phyloP scores from a whole-genome alignment of 179 eudicot genomes.

The Gypsophila paniculata region DNA sequence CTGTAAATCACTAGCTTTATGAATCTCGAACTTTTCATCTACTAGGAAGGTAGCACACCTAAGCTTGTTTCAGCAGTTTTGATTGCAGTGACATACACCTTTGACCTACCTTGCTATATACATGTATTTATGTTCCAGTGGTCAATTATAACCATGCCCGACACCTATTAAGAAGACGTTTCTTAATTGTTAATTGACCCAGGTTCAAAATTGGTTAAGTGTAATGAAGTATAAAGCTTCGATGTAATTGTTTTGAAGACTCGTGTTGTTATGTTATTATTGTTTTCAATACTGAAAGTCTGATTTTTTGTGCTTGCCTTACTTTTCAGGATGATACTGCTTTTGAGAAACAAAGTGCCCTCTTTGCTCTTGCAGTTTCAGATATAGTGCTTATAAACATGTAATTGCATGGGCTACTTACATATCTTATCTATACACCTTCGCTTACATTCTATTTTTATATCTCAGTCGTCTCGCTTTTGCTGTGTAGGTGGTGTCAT shows the following conservation, averaged over 20 bases:
- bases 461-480: neutral
- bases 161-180: neutral
- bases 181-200: neutral
- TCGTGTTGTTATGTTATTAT: neutral
- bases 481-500: conserved; percentile 90
- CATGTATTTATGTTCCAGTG: neutral
- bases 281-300: neutral
- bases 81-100: neutral
- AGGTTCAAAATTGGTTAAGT: neutral
- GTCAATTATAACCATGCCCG: neutral
- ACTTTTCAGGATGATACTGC: conserved; percentile 35
- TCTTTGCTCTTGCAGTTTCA: conserved; percentile 38
- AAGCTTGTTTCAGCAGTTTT: neutral
- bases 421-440: neutral
- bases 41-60: neutral
- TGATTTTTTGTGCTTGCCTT: conserved; percentile 2
- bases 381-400: conserved; percentile 39
- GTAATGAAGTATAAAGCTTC: neutral
- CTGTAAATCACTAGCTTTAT: neutral
- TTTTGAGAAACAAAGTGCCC: conserved; percentile 41
- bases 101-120: neutral
- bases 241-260: neutral
- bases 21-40: neutral
- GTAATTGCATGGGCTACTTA: conserved; percentile 19
- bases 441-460: neutral